Conservation (phyloP, 495 filamentous ascomycete genomes). For the Aspergillus nidulans region DNA sequence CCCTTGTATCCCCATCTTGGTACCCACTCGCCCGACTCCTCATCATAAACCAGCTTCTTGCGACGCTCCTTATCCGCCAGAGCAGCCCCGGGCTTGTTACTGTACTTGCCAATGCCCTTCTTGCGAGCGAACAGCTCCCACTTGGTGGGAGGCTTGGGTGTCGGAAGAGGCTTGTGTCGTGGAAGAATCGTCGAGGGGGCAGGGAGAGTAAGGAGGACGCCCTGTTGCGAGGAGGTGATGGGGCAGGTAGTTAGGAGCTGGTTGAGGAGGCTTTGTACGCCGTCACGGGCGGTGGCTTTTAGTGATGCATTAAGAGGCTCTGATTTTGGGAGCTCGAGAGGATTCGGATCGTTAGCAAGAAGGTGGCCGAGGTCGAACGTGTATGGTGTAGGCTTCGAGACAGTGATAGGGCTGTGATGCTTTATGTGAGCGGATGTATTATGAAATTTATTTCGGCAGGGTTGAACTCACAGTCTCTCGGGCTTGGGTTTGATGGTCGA, state of each 20-base stretch:
- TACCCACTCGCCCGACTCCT: slow-evolving; percentile 80
- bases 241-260: slow-evolving; percentile 82
- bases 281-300: slow-evolving; percentile 69
- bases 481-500: slow-evolving; percentile 28
- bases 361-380: slow-evolving; percentile 90
- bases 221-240: slow-evolving; percentile 58
- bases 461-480: slow-evolving; percentile 38
- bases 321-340: slow-evolving; percentile 49
- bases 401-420: slow-evolving; percentile 50
- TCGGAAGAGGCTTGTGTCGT: slow-evolving; percentile 84
- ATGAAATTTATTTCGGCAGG: background rate
- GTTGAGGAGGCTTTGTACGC: slow-evolving; percentile 82
- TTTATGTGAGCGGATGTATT: slow-evolving; percentile 5
- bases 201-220: slow-evolving; percentile 74
- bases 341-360: slow-evolving; percentile 76
- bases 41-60: slow-evolving; percentile 79
- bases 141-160: slow-evolving; percentile 74
- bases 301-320: slow-evolving; percentile 48
- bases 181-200: slow-evolving; percentile 63
- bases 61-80: slow-evolving; percentile 57
- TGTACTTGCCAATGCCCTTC: slow-evolving; percentile 75
- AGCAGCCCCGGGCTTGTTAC: slow-evolving; percentile 35
- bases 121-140: slow-evolving; percentile 94
- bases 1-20: slow-evolving; percentile 94
- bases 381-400: slow-evolving; percentile 80